phyloP scores from a whole-genome alignment of 2,329 filamentous ascomycete genomes.

The Harringtonia lauricola region DNA sequence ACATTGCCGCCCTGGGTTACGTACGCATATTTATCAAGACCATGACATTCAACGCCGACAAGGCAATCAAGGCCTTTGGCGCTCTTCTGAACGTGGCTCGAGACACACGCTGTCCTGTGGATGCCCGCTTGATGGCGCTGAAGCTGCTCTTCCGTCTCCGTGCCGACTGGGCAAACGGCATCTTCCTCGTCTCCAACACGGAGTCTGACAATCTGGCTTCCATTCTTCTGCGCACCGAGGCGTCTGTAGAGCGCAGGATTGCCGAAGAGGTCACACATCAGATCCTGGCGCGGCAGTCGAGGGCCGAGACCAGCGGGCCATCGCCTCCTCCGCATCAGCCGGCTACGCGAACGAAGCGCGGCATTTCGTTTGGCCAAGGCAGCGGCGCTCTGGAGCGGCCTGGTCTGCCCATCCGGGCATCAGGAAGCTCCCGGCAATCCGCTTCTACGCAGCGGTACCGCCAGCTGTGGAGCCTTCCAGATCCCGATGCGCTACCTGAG shows the following conservation, averaged over 20 bases:
- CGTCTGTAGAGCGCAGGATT: conserved; percentile 37
- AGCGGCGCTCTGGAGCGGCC: not conserved
- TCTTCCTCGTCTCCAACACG: conserved; percentile 59
- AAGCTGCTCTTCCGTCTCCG: conserved; percentile 73
- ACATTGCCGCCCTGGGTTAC: conserved; percentile 60
- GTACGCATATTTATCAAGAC: conserved; percentile 67
- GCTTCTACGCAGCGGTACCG: conserved; percentile 26
- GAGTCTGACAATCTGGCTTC: conserved; percentile 66
- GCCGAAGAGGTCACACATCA: conserved; percentile 38
- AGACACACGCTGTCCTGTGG: conserved; percentile 47
- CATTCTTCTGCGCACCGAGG: conserved; percentile 55
- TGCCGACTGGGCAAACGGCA: conserved; percentile 67
- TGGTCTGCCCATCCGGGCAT: conserved; percentile 25
- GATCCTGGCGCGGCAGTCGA: conserved; percentile 26
- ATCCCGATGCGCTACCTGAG: conserved; percentile 43
- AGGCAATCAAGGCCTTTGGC: conserved; percentile 52
- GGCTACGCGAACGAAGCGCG: conserved; percentile 18
- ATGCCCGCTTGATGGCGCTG: conserved; percentile 63
- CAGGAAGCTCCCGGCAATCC: conserved; percentile 25
- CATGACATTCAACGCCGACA: conserved; percentile 54
- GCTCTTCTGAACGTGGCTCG: conserved; percentile 53
- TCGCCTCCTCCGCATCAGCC: conserved; percentile 27
- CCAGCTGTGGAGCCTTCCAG: conserved; percentile 48
- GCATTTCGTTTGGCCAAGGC: conserved; percentile 39
- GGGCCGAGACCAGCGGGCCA: conserved; percentile 28